Conservation (phyloP, 2,329 filamentous ascomycete genomes). For the Ceratocystis papillata region DNA sequence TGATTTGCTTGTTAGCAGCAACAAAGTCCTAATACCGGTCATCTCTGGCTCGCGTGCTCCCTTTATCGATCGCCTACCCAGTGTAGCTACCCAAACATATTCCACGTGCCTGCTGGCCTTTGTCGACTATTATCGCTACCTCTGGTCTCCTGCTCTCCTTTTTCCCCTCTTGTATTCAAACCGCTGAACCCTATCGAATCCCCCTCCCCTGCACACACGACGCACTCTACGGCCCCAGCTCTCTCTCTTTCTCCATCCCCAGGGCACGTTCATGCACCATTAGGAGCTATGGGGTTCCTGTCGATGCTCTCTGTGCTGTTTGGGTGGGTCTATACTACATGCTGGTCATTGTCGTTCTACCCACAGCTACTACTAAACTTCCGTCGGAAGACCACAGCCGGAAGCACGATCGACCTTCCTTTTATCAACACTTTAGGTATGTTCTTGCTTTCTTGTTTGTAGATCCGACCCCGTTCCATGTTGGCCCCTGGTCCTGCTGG, state of each 20-base stretch:
- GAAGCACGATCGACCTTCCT: slow-evolving; percentile 81
- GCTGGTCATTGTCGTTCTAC: slow-evolving; percentile 87
- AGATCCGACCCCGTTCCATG: not conserved
- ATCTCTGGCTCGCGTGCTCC: not conserved
- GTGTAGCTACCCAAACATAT: not conserved
- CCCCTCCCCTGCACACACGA: not conserved
- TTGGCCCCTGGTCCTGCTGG: not conserved
- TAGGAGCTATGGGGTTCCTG: slow-evolving; percentile 33
- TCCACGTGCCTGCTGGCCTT: not conserved
- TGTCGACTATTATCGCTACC: not conserved
- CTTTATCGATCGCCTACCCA: not conserved
- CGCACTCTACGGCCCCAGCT: not conserved
- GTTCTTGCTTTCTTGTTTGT: slow-evolving; percentile 1
- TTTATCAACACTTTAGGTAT: slow-evolving; percentile 56
- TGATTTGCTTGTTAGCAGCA: not conserved
- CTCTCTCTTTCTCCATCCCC: not conserved
- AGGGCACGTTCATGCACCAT: slow-evolving; percentile 10
- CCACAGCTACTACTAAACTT: slow-evolving; percentile 78
- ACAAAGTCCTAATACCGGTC: not conserved
- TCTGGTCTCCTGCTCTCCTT: not conserved
- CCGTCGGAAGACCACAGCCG: slow-evolving; percentile 62
- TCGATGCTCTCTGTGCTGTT: slow-evolving; percentile 46
- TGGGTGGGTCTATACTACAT: slow-evolving; percentile 64
- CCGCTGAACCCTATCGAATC: not conserved
- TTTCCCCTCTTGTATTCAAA: not conserved